A percentile compares a stretch with the other conserved stretches of the same genome.
Evolutionary conservation across 23 red algal genomes (phyloP).

Genomic region (Gracilaria vermiculophylla): DNA sequence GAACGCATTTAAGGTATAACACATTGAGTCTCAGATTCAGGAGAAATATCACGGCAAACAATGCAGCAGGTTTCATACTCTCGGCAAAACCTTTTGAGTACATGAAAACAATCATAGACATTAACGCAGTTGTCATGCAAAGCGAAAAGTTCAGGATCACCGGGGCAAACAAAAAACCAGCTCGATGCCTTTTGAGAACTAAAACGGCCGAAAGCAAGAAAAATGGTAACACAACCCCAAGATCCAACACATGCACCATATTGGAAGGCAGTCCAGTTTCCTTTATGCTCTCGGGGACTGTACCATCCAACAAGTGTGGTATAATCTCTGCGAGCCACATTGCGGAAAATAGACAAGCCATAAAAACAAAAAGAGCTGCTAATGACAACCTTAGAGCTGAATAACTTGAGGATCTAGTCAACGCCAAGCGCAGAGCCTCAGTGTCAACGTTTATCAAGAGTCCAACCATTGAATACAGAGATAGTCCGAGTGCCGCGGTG

Average conservation of each 20-base stretch:
- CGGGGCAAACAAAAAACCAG: not conserved
- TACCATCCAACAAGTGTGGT: not conserved
- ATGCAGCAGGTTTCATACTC: not conserved
- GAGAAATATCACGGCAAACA: not conserved
- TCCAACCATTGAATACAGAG: constrained; percentile 13
- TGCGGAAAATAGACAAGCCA: not conserved
- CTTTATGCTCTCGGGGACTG: not conserved
- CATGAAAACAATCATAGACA: not conserved
- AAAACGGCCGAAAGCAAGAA: not conserved
- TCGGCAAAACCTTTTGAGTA: not conserved
- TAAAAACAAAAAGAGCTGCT: not conserved
- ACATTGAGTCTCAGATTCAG: not conserved
- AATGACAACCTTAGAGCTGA: not conserved
- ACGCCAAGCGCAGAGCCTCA: not conserved
- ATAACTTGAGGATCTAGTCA: no score
- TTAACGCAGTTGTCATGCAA: not conserved
- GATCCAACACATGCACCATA: constrained; percentile 1
- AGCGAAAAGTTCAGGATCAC: not conserved
- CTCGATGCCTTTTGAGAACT: not conserved
- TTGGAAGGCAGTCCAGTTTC: constrained; percentile 11
- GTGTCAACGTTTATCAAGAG: not conserved
- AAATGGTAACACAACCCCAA: not conserved
- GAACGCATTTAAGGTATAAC: not conserved
- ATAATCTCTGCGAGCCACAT: constrained; percentile 15
- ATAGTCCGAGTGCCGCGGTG: not conserved